Base-by-base conservation (phyloP, 192 early-diverging fungal species). In the Rhizoclosmatium globosum region DNA sequence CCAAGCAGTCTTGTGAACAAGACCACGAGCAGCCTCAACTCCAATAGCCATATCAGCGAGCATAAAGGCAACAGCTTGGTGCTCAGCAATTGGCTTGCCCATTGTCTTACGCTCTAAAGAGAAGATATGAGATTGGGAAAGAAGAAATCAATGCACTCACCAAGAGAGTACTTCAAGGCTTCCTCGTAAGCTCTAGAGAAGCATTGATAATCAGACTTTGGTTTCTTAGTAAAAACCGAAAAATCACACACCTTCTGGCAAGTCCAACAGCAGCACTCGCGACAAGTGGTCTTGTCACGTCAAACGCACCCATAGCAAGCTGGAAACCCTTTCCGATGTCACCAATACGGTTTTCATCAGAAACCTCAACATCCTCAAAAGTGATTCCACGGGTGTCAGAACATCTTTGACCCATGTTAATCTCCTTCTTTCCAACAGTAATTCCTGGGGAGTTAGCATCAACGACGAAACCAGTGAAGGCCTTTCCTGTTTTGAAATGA, bases 221-320 rank as follows among this genome's bases (percentile, higher is more conserved):
- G 50, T 53, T 53, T 53, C 9, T 53, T 53, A 53, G 50, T 53
- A 13, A 1, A 53, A 53, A 53, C 6, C 6, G 17, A 53, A 53
- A 17, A 53, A 53, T 13, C 50, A 53, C 21, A 64, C 13, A 64
- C 62, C 62, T 94, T 81, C 94, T 90, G 19, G 97, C 96, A 48
- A 98, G 86, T 69, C 97, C 96, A 19, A 95, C 92, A 39, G 95
- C 97, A 31, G 88, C 95, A 68, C 94, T 88, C 17, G 94, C 96
- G 42, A 98, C 94, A 57, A 97, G 82, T 41, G 96, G 96, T 53
- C 97, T 92, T 17, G 96, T 97, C 75, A 93, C 94, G 79, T 98
- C 95, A 83, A 98, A 98, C 3, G 96, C 96, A 44, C 93, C 92
- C 97, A 98, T 98, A 50, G 96, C 96, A 85, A 97, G 95, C 86